Percentiles rank a stretch among this genome's conserved stretches.
These are phyloP conservation scores for Pythium rhizo-oryzae DNA, from an alignment of 352 stramenopile genomes.

Conservation along the genomic window DNA sequence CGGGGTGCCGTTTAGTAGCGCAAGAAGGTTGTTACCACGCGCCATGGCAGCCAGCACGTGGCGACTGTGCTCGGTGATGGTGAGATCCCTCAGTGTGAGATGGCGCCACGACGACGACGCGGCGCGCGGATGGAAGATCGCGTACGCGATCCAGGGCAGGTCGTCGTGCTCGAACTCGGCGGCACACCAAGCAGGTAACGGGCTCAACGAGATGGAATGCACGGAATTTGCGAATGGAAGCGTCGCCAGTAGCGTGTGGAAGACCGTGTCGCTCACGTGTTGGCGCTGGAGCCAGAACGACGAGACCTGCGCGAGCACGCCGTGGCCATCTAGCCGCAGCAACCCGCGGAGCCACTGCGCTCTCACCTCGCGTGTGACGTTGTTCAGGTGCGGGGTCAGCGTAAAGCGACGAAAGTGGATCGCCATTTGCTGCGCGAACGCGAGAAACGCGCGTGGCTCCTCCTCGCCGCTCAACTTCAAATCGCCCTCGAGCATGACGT, in stretches of 20 bases:
- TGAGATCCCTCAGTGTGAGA: neutral
- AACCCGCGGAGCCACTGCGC: neutral
- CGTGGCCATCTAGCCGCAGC: neutral
- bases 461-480: neutral
- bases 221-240: neutral
- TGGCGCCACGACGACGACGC: slow-evolving; percentile 1
- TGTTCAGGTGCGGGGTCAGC: neutral
- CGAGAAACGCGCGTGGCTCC: neutral
- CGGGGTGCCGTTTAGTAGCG: neutral
- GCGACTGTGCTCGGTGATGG: neutral
- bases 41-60: neutral
- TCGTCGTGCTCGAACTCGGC: neutral
- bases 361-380: neutral
- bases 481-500: neutral
- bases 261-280: neutral
- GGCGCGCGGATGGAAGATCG: neutral
- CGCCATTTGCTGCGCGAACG: neutral
- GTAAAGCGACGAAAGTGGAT: neutral
- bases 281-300: neutral
- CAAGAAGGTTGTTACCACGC: slow-evolving; percentile 5
- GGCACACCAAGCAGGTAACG: neutral
- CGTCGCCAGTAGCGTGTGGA: neutral
- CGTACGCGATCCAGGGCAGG: slow-evolving; percentile 10
- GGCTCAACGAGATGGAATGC: neutral
- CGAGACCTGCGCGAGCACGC: neutral